Conservation (phyloP, 1,284 basidiomycete genomes). For the Rhizoctonia solani region DNA sequence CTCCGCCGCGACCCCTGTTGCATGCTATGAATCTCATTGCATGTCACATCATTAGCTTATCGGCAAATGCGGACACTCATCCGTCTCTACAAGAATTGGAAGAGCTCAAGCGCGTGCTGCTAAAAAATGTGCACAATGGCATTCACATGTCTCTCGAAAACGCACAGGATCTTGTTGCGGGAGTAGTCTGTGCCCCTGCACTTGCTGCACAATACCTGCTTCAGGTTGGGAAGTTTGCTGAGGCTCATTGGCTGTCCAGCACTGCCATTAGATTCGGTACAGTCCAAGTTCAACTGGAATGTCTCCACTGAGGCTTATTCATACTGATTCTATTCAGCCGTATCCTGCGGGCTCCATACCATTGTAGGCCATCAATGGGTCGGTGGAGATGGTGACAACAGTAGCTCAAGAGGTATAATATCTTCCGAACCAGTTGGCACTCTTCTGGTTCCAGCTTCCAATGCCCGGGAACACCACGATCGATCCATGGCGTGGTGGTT, state of each 20-base stretch:
- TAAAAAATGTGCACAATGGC: slow-evolving; percentile 3
- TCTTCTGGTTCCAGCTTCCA: slow-evolving; percentile 4
- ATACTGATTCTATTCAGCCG: background rate
- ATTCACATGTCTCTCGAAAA: slow-evolving; percentile 12
- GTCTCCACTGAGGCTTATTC: background rate
- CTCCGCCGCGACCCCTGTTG: slow-evolving; percentile 16
- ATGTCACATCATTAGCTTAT: slow-evolving; percentile 6
- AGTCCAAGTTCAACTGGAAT: background rate
- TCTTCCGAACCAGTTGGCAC: background rate
- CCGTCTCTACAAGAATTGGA: slow-evolving; percentile 12
- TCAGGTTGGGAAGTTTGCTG: slow-evolving; percentile 5
- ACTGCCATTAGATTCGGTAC: slow-evolving; percentile 16
- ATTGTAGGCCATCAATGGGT: background rate
- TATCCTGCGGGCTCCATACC: slow-evolving; percentile 9
- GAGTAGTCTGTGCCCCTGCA: slow-evolving; percentile 14
- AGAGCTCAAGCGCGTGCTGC: background rate
- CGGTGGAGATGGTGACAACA: background rate
- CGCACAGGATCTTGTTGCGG: slow-evolving; percentile 6
- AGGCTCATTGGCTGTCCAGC: slow-evolving; percentile 25
- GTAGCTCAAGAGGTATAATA: background rate
- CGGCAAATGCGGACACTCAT: background rate
- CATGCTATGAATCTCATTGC: slow-evolving; percentile 21
- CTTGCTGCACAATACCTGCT: slow-evolving; percentile 20
- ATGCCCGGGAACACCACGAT: slow-evolving; percentile 12
- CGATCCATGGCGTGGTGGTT: slow-evolving; percentile 17